These are phyloP conservation scores for Candida xiaguanensis DNA, from an alignment of 805 yeast species.

Conservation along the genomic window DNA sequence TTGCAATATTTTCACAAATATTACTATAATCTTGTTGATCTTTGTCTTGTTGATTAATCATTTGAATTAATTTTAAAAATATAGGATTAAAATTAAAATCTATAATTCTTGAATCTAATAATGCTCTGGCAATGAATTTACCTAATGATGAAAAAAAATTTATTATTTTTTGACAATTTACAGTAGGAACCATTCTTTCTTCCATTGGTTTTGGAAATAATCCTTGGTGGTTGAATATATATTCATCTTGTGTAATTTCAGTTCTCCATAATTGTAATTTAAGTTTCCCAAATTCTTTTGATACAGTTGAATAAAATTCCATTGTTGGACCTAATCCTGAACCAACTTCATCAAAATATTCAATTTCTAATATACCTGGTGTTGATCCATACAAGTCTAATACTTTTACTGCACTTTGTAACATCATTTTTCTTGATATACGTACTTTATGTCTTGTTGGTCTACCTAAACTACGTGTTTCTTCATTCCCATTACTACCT, in stretches of 20 bases:
- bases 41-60: slow-evolving; percentile 17
- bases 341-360: slow-evolving; percentile 89
- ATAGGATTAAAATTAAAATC: slow-evolving; percentile 74
- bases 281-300: slow-evolving; percentile 64
- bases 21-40: background rate
- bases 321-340: slow-evolving; percentile 95
- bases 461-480: slow-evolving; percentile 60
- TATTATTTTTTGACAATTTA: slow-evolving; percentile 40
- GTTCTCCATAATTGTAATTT: slow-evolving; percentile 69
- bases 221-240: slow-evolving; percentile 45
- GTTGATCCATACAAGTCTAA: slow-evolving; percentile 70
- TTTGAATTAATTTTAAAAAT: slow-evolving; percentile 60
- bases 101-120: slow-evolving; percentile 81
- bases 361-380: slow-evolving; percentile 83
- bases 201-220: slow-evolving; percentile 71
- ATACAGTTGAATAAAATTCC: slow-evolving; percentile 83
- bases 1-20: slow-evolving; percentile 18
- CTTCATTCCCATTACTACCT: slow-evolving; percentile 21
- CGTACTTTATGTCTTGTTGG: slow-evolving; percentile 77
- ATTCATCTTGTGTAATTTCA: slow-evolving; percentile 23
- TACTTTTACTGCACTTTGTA: slow-evolving; percentile 77
- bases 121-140: slow-evolving; percentile 78
- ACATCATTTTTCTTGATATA: slow-evolving; percentile 62
- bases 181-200: slow-evolving; percentile 17
- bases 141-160: slow-evolving; percentile 68